A percentile compares a stretch with the other conserved stretches of the same genome.
Conservation (phyloP, 2,329 filamentous ascomycete species). For the Eutypella sp. region DNA sequence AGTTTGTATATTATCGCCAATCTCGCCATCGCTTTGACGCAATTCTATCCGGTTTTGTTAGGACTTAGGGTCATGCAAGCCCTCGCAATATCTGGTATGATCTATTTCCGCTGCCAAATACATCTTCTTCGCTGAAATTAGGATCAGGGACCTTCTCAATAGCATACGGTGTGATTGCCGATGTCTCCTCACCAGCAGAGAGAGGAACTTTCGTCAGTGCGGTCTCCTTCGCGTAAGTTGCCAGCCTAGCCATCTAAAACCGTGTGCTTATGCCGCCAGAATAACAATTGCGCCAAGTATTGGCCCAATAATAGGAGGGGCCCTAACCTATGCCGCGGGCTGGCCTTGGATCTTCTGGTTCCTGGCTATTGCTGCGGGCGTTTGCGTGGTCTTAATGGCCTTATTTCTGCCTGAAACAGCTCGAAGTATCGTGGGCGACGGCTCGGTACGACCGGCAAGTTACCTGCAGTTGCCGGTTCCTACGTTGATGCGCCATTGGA, state of each 20-base stretch:
- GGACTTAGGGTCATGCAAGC: conserved; percentile 5
- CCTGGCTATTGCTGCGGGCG: conserved; percentile 26
- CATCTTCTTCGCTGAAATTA: too few relatives aligned
- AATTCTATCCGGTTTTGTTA: conserved; percentile 1
- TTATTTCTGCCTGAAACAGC: conserved; percentile 26
- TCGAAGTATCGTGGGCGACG: conserved; percentile 28
- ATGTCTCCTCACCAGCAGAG: conserved; percentile 5
- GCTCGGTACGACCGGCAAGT: conserved; percentile 8
- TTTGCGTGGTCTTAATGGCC: conserved; percentile 12
- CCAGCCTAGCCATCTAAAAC: not conserved
- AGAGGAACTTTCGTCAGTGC: conserved; percentile 7
- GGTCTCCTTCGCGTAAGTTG: conserved; percentile 12
- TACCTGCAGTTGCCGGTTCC: not conserved
- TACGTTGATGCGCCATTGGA: conserved; percentile 1
- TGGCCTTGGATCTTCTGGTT: conserved; percentile 37
- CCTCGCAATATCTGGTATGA: conserved; percentile 4
- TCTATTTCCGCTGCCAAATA: not conserved
- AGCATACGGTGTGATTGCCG: conserved; percentile 4
- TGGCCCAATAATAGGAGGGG: conserved; percentile 30
- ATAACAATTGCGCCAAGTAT: conserved; percentile 10
- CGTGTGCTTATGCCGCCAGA: not conserved
- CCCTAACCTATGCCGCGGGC: conserved; percentile 26
- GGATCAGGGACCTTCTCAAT: conserved; percentile 3
- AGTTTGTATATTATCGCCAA: conserved; percentile 2
- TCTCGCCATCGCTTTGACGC: conserved; percentile 2